Percentiles rank a stretch among this genome's conserved stretches.
Evolutionary conservation across 352 stramenopile species (phyloP).

Genomic region (Phytophthora fragariaefolia): DNA sequence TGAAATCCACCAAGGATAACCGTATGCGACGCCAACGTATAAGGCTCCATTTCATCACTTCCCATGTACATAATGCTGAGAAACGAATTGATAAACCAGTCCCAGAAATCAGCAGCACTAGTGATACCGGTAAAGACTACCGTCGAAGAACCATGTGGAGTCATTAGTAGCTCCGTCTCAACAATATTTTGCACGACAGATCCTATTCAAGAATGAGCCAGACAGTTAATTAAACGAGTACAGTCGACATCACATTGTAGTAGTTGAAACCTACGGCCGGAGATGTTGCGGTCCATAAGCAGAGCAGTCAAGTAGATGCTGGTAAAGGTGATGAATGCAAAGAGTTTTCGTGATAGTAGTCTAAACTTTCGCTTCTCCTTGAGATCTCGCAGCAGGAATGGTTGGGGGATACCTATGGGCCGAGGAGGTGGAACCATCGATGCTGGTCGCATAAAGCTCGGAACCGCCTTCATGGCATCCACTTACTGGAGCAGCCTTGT

Average conservation of each 20-base stretch:
- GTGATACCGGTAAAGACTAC: constrained; percentile 52
- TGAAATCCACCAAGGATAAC: constrained; percentile 74
- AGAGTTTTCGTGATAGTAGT: constrained; percentile 65
- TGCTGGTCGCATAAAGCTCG: constrained; percentile 55
- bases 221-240: neutral
- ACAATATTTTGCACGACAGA: constrained; percentile 65
- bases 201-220: constrained; percentile 47
- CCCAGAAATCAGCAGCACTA: constrained; percentile 52
- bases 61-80: constrained; percentile 55
- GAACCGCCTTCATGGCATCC: constrained; percentile 45
- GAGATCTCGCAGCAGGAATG: constrained; percentile 65
- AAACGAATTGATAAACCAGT: constrained; percentile 73
- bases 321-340: constrained; percentile 71
- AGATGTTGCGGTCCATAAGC: constrained; percentile 76
- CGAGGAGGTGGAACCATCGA: constrained; percentile 25
- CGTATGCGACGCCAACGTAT: constrained; percentile 70
- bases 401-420: constrained; percentile 41
- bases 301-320: constrained; percentile 65
- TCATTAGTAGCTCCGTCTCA: constrained; percentile 56
- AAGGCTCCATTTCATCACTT: constrained; percentile 42
- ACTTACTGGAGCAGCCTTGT: neutral
- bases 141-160: constrained; percentile 39
- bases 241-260: neutral
- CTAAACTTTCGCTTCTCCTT: constrained; percentile 79
- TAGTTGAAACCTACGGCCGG: constrained; percentile 51